These are phyloP conservation scores for Trichoderma orchidacearum DNA, from an alignment of 495 filamentous ascomycete genomes.

Conservation along the genomic window DNA sequence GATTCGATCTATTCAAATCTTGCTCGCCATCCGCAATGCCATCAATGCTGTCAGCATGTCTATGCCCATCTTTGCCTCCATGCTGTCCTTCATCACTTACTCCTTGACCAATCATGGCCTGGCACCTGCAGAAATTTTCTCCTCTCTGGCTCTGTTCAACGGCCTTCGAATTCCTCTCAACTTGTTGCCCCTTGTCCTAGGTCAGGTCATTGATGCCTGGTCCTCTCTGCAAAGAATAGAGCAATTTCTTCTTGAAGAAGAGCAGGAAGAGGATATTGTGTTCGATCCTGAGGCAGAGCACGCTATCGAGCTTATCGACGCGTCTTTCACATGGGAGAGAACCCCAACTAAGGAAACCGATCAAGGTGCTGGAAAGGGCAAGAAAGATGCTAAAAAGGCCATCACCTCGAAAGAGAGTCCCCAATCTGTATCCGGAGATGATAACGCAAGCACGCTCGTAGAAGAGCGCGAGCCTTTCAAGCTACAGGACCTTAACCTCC, in stretches of 20 bases:
- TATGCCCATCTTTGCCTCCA: slow-evolving; percentile 82
- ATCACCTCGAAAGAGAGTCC: slow-evolving; percentile 23
- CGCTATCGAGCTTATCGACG: slow-evolving; percentile 59
- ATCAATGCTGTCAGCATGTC: slow-evolving; percentile 65
- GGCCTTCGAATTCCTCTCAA: slow-evolving; percentile 80
- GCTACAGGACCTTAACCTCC: slow-evolving; percentile 58
- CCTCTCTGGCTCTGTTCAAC: slow-evolving; percentile 87
- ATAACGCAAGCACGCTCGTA: slow-evolving; percentile 38
- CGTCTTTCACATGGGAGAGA: slow-evolving; percentile 89
- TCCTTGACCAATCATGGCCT: slow-evolving; percentile 60
- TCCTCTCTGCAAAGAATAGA: slow-evolving; percentile 73
- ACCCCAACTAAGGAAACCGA: slow-evolving; percentile 49
- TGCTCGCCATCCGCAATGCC: slow-evolving; percentile 69
- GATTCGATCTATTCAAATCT: slow-evolving; percentile 62
- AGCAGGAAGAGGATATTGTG: slow-evolving; percentile 59
- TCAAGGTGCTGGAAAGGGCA: slow-evolving; percentile 17
- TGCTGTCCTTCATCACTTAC: slow-evolving; percentile 91
- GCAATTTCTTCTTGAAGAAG: slow-evolving; percentile 75
- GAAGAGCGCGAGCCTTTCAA: slow-evolving; percentile 64
- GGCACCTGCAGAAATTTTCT: slow-evolving; percentile 70
- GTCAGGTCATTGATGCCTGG: slow-evolving; percentile 79
- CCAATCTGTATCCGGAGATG: slow-evolving; percentile 16
- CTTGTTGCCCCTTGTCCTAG: slow-evolving; percentile 74
- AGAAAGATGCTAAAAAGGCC: slow-evolving; percentile 22
- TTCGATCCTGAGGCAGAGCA: slow-evolving; percentile 46